Base-by-base conservation (phyloP, 164 flowering plant species). In the Dillenia suffruticosa region DNA sequence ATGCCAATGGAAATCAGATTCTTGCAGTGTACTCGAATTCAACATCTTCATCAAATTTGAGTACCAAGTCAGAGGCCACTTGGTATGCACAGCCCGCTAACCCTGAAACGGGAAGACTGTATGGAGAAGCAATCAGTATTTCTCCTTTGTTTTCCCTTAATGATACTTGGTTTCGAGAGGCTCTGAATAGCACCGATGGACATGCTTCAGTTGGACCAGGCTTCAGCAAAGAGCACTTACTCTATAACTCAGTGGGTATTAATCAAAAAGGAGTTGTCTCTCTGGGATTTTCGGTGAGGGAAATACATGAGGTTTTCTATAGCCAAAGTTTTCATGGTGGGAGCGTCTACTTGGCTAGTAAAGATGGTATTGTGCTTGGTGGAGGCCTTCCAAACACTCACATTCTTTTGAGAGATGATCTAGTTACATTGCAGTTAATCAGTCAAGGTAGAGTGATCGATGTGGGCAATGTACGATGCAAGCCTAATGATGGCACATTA, bases 81-180 rank as follows among this genome's bases (percentile, higher is more conserved):
- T 85, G 84, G 81, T 82, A 76, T 56, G 67, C 52, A 10, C 91
- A 81, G 45, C 55, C 43, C 10, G 82, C 75, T 10, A 62, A 78
- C 16, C 48, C 12, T 10, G 50, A 50, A 49, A 78, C 81, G 0
- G 89, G 95, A 40, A 67, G 45, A 15, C 63, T 51, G 15, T 22
- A 61, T 54, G 88, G 86, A 15, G 63, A 77, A 50, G 74, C 70
- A 6, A 14, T 24, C 11, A 24, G 24, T 52, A 24, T 49, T 4
- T 12, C 24, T 1, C 64, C 73, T 0, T 19, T 17, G 17, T 12
- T 14, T 12, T 5, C 60, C 10, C 17, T 52, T 1, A 72, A 71
- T 10, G 54, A 69, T n/a, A 76, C 63, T 22, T 82, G 86, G 88
- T 74, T 79, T 67, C 61, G 49, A 22, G 61, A 77, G n/a, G 74